A percentile compares a stretch with the other conserved stretches of the same genome.
Evolutionary conservation across 148 eudicot genomes (phyloP).

Genomic region (Rhododendron griersonianum): DNA sequence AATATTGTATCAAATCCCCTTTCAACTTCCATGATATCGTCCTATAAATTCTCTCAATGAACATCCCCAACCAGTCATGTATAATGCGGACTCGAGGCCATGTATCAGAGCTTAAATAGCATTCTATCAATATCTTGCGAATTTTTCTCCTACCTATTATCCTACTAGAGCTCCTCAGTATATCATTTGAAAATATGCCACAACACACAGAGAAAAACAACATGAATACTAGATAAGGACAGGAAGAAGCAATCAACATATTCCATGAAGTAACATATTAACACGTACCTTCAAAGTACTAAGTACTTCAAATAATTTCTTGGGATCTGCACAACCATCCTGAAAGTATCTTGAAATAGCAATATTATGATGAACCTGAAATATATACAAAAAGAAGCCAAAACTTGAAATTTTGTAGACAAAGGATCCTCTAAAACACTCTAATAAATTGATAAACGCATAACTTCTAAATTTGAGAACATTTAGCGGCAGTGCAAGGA

Average conservation of each 20-base stretch:
- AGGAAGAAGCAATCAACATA: not conserved
- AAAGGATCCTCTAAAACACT: not conserved
- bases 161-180: not conserved
- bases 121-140: not conserved
- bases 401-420: conserved; percentile 10
- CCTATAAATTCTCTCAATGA: not conserved
- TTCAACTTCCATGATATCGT: not conserved
- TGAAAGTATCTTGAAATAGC: conserved; percentile 61
- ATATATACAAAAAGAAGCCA: not conserved
- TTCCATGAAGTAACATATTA: not conserved
- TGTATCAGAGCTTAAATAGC: not conserved
- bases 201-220: not conserved
- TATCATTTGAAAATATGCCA: not conserved
- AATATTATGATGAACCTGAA: conserved; percentile 77
- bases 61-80: not conserved
- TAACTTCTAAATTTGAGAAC: not conserved
- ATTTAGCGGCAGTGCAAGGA: not conserved
- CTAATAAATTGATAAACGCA: not conserved
- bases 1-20: not conserved
- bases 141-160: not conserved
- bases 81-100: not conserved
- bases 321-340: conserved; percentile 73
- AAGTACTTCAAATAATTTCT: conserved; percentile 66
- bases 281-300: conserved; percentile 59
- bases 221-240: not conserved